These are phyloP conservation scores for Candolleomyces aberdarensis DNA, from an alignment of 768 basidiomycete genomes.

Conservation along the genomic window DNA sequence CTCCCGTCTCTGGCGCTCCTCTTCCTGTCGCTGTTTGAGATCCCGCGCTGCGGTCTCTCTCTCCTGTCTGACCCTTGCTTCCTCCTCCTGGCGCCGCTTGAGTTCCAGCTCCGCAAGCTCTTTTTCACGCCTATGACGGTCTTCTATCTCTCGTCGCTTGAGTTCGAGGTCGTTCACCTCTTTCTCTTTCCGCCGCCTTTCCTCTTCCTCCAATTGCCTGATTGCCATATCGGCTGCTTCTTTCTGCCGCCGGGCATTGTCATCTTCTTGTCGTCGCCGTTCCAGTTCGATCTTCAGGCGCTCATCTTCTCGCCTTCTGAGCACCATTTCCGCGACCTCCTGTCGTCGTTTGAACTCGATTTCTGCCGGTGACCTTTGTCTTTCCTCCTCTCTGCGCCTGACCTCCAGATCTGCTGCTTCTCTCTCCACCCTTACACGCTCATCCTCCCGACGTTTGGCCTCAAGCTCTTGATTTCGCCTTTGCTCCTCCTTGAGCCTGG, in stretches of 20 bases:
- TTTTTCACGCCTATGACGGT: background rate
- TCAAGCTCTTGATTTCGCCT: background rate
- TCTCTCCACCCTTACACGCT: background rate
- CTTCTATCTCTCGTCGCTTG: background rate
- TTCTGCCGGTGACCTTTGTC: conserved; percentile 9
- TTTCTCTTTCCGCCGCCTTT: background rate
- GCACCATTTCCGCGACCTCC: conserved; percentile 8
- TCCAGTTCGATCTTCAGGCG: background rate
- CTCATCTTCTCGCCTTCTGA: background rate
- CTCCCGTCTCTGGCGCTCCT: background rate
- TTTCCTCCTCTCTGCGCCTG: background rate
- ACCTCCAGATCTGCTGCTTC: background rate
- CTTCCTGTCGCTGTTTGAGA: background rate
- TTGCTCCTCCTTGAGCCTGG: background rate
- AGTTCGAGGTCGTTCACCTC: background rate
- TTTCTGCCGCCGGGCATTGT: background rate
- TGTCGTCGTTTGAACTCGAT: conserved; percentile 38
- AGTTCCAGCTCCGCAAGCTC: background rate
- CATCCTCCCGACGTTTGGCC: background rate
- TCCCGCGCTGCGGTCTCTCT: too few species aligned
- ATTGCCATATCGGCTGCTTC: background rate
- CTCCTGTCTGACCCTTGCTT: too few species aligned
- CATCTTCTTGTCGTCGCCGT: background rate
- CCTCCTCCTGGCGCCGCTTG: background rate
- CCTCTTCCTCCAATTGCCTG: background rate